These are phyloP conservation scores for Onygenales sp. DNA, from an alignment of 2,329 filamentous ascomycete species.

Conservation along the genomic window DNA sequence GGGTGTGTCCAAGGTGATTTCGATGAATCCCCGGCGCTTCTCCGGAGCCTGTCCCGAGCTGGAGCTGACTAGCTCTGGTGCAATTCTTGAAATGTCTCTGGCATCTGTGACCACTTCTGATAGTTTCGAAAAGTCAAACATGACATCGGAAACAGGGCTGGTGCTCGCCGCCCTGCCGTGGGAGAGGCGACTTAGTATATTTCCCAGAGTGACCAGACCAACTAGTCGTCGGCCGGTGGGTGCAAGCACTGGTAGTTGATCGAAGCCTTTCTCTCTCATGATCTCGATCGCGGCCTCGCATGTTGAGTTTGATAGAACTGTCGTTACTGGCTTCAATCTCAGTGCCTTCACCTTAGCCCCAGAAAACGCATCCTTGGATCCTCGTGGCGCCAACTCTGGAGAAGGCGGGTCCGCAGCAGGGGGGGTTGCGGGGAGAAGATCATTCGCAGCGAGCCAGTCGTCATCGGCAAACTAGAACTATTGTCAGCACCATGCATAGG, in stretches of 20 bases:
- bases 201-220: conserved; percentile 88
- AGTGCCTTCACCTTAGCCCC: conserved; percentile 73
- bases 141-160: conserved; percentile 72
- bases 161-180: conserved; percentile 66
- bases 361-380: conserved; percentile 57
- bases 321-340: conserved; percentile 87
- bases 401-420: conserved; percentile 29
- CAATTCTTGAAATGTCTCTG: conserved; percentile 42
- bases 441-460: conserved; percentile 96
- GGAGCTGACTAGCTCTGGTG: background rate
- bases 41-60: conserved; percentile 3
- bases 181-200: conserved; percentile 83
- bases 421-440: conserved; percentile 60
- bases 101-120: conserved; percentile 88
- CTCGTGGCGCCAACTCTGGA: conserved; percentile 22
- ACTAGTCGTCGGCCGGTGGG: conserved; percentile 63
- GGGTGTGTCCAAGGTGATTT: conserved; percentile 87
- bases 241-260: conserved; percentile 85
- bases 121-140: conserved; percentile 90
- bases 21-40: conserved; percentile 66
- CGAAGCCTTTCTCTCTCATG: conserved; percentile 97
- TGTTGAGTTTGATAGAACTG: conserved; percentile 58
- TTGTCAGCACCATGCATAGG: background rate
- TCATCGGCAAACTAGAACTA: conserved; percentile 74
- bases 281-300: conserved; percentile 90